These are phyloP conservation scores for Ophiocordyceps robertsii DNA, from an alignment of 2,329 filamentous ascomycete species.

Conservation along the genomic window DNA sequence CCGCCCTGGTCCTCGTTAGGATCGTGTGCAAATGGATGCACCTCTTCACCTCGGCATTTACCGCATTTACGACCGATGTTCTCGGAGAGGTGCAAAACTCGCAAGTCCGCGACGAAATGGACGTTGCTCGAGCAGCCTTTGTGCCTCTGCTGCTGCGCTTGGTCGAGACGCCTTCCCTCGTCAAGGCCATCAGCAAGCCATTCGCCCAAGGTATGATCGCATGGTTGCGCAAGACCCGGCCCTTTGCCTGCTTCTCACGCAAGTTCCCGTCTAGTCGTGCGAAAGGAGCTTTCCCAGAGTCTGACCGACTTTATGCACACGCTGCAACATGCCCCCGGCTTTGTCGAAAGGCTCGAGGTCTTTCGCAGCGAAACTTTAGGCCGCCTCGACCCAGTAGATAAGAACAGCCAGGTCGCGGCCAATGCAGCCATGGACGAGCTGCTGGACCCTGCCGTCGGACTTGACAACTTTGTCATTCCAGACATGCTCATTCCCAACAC, in stretches of 20 bases:
- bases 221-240: neutral
- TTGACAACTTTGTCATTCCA: slow-evolving; percentile 39
- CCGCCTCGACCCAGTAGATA: slow-evolving; percentile 38
- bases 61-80: slow-evolving; percentile 33
- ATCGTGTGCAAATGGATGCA: slow-evolving; percentile 45
- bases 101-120: slow-evolving; percentile 42
- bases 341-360: slow-evolving; percentile 38
- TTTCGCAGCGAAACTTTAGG: slow-evolving; percentile 45
- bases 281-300: slow-evolving; percentile 35
- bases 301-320: slow-evolving; percentile 42
- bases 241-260: neutral
- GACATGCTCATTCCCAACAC: slow-evolving; percentile 64
- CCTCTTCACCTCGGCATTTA: slow-evolving; percentile 37
- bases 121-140: slow-evolving; percentile 46
- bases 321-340: slow-evolving; percentile 40
- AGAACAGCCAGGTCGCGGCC: slow-evolving; percentile 32
- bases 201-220: slow-evolving; percentile 34
- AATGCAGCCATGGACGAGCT: slow-evolving; percentile 41
- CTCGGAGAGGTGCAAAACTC: slow-evolving; percentile 30
- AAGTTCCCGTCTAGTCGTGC: slow-evolving; percentile 19
- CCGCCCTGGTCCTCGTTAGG: slow-evolving; percentile 35
- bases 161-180: slow-evolving; percentile 43
- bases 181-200: slow-evolving; percentile 38
- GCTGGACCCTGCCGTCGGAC: slow-evolving; percentile 40
- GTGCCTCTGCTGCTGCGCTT: slow-evolving; percentile 49